phyloP scores from a whole-genome alignment of 768 basidiomycete genomes.

The Psilocybe cyanescens region DNA sequence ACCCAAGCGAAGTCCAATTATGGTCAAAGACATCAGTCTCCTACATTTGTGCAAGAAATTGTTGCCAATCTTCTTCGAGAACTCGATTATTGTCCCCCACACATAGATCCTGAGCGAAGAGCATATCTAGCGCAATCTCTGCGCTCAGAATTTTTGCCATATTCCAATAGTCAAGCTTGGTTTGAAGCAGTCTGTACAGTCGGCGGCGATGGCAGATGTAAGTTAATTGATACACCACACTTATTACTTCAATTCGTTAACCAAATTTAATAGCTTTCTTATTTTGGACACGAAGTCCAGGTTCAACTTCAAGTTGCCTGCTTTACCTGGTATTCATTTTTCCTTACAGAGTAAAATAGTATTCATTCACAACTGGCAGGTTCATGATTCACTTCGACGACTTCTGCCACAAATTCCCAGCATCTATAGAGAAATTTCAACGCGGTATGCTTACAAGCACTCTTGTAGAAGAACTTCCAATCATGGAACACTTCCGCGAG shows the following conservation, averaged over 20 bases:
- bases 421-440: background rate
- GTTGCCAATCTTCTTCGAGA: too few relatives aligned
- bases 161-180: background rate
- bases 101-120: too few relatives aligned
- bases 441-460: background rate
- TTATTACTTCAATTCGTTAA: background rate
- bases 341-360: background rate
- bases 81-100: too few relatives aligned
- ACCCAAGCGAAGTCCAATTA: too few relatives aligned
- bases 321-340: conserved; percentile 1
- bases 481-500: conserved; percentile 1
- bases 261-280: background rate
- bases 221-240: background rate
- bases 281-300: background rate
- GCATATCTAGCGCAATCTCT: too few relatives aligned
- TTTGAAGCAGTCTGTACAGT: background rate
- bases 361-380: background rate
- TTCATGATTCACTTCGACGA: conserved; percentile 4
- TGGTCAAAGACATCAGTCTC: too few relatives aligned
- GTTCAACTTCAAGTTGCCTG: conserved; percentile 1
- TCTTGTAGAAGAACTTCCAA: background rate
- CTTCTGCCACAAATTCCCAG: background rate
- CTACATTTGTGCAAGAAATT: too few relatives aligned
- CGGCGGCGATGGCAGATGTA: background rate
- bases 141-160: too few relatives aligned